A percentile compares a stretch with the other conserved stretches of the same genome.
These are phyloP conservation scores for Periconia sp. DNA, from an alignment of 2,329 filamentous ascomycete species.

Conservation along the genomic window DNA sequence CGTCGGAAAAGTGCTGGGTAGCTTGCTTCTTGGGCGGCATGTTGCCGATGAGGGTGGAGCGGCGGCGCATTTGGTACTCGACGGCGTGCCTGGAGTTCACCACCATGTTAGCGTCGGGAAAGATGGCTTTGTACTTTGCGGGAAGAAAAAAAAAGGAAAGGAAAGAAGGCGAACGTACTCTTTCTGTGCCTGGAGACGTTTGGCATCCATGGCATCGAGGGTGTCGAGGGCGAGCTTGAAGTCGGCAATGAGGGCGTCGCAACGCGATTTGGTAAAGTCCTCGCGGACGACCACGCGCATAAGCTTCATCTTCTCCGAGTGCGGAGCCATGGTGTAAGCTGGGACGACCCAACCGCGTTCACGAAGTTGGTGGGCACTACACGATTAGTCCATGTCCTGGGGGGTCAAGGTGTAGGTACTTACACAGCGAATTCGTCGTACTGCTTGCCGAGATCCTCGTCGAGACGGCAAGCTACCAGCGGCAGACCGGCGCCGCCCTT, in stretches of 20 bases:
- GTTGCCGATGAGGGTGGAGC: slow-evolving; percentile 35
- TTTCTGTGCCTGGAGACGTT: slow-evolving; percentile 72
- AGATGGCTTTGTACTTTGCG: background rate
- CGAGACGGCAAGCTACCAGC: slow-evolving; percentile 85
- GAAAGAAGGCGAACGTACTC: slow-evolving; percentile 53
- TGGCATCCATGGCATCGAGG: slow-evolving; percentile 75
- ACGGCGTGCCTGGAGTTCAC: slow-evolving; percentile 16
- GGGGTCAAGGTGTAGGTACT: slow-evolving; percentile 8
- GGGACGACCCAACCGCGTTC: slow-evolving; percentile 92
- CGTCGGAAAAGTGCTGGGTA: slow-evolving; percentile 63
- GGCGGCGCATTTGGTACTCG: slow-evolving; percentile 29
- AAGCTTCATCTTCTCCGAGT: slow-evolving; percentile 84
- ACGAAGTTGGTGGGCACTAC: slow-evolving; percentile 77
- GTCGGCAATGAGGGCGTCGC: slow-evolving; percentile 77
- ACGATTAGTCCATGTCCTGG: slow-evolving; percentile 3
- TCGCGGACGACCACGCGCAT: slow-evolving; percentile 91
- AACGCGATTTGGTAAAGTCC: slow-evolving; percentile 84
- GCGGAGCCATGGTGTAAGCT: slow-evolving; percentile 95
- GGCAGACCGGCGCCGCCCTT: slow-evolving; percentile 79
- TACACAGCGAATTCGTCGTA: slow-evolving; percentile 61
- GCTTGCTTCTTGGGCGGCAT: slow-evolving; percentile 40
- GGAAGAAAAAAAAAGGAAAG: background rate
- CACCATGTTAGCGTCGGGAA: background rate
- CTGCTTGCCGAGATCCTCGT: slow-evolving; percentile 60
- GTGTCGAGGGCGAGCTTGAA: slow-evolving; percentile 77